Conservation (phyloP, 2,329 filamentous ascomycete species). For the Cordyceps cateniannulata region DNA sequence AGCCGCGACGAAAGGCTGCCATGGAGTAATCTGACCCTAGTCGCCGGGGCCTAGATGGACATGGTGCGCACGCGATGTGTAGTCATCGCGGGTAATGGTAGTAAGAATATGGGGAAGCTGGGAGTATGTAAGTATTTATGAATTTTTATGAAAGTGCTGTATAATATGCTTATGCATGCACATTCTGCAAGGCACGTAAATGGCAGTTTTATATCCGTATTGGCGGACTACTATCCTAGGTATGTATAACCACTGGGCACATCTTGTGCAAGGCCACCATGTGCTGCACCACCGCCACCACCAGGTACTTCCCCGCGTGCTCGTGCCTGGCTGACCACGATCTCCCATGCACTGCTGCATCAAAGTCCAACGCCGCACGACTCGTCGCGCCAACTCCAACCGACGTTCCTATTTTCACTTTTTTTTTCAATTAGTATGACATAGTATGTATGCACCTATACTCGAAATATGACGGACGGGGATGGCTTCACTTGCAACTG, state of each 20-base stretch:
- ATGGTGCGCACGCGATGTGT: background rate
- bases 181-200: too few relatives aligned
- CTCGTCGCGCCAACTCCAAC: background rate
- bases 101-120: constrained; percentile 1
- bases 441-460: too few relatives aligned
- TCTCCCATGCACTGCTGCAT: too few relatives aligned
- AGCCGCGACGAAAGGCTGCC: background rate
- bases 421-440: too few relatives aligned
- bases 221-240: background rate
- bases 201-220: too few relatives aligned
- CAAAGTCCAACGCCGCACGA: background rate
- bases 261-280: too few relatives aligned
- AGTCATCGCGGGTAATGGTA: background rate
- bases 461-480: background rate
- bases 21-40: background rate
- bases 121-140: background rate
- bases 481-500: background rate
- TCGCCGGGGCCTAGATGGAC: background rate
- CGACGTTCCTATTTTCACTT: too few relatives aligned
- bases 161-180: background rate
- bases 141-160: too few relatives aligned
- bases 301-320: background rate
- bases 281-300: too few relatives aligned
- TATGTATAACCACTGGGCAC: too few relatives aligned
- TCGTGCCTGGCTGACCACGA: too few relatives aligned